phyloP scores from a whole-genome alignment of 2,329 filamentous ascomycete species.

The Chaetomiaceae sp. region DNA sequence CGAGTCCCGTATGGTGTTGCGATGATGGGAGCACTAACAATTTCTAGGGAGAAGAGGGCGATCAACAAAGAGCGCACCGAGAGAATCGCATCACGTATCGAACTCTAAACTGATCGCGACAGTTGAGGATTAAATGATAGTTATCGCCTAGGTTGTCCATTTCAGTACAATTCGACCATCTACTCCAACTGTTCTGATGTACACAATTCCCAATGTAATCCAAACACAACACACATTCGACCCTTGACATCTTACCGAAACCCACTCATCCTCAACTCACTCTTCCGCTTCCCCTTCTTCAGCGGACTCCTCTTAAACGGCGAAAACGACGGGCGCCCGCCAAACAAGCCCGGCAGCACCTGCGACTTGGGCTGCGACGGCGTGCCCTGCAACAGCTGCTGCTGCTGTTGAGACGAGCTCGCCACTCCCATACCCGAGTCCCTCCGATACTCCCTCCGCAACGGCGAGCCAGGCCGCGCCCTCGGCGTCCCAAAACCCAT shows the following conservation, averaged over 20 bases:
- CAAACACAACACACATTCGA: neutral
- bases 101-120: no score
- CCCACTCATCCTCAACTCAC: constrained; percentile 17
- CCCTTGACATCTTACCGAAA: constrained; percentile 20
- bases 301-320: constrained; percentile 11
- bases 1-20: no score
- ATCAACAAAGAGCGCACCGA: no score
- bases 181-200: no score
- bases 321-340: constrained; percentile 15
- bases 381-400: constrained; percentile 9
- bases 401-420: constrained; percentile 1
- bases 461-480: constrained; percentile 9
- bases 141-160: no score
- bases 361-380: constrained; percentile 19
- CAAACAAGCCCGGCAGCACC: constrained; percentile 19
- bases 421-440: constrained; percentile 4
- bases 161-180: no score
- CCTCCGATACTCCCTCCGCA: constrained; percentile 13
- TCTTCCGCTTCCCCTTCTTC: constrained; percentile 21
- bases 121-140: no score
- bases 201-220: neutral
- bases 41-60: no score
- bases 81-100: no score
- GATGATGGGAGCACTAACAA: no score
- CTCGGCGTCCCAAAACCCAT: constrained; percentile 12